Evolutionary conservation across 805 yeast genomes (phyloP), one percentile per base, ranked within the genome.

Genomic region (Candida mattraensis): DNA sequence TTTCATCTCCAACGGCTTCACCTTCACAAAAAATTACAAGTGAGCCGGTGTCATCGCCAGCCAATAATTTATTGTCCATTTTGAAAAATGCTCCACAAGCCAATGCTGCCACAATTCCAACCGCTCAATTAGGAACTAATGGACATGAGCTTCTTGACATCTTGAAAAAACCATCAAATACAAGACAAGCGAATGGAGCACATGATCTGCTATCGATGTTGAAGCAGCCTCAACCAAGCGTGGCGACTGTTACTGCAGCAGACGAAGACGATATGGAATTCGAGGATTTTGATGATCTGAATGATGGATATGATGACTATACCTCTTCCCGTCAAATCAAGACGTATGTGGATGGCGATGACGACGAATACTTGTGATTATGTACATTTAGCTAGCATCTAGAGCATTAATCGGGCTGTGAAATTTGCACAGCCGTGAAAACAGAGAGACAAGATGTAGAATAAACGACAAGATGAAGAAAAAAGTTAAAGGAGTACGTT

Each of bases 241-340:
- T n/a, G n/a, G n/a, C n/a, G n/a, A n/a, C n/a, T n/a, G n/a, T n/a
- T n/a, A n/a, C n/a, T n/a, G n/a, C n/a, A n/a, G n/a, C n/a, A n/a
- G n/a, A n/a, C 7, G 48, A 40, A 7, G 47, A 48, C 16, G 23
- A 35, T 7, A 46, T 38, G 3, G 47, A 53, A 13, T 40, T 45
- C 15, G 51, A 51, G 18, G 57, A 53, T 33, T 47, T 47, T 30
- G 56, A 52, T 18, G 54, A 52, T 13, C 28, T 48, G 25, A 40
- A 48, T 31, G 50, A 48, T 5, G 51, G 44, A n/a, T 50, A 37
- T 33, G 51, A 44, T 18, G 42, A 42, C 16, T 33, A 26, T 12
- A 45, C 38, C 4, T 40, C 43, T 15, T 43, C 49, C 14, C 48
- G 49, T 17, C 51, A 45, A 15, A 34, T 52, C 24, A 45, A 44